Evolutionary conservation across 148 eudicot genomes (phyloP), one percentile per base, ranked within the genome.

Genomic region (Cornus controversa): DNA sequence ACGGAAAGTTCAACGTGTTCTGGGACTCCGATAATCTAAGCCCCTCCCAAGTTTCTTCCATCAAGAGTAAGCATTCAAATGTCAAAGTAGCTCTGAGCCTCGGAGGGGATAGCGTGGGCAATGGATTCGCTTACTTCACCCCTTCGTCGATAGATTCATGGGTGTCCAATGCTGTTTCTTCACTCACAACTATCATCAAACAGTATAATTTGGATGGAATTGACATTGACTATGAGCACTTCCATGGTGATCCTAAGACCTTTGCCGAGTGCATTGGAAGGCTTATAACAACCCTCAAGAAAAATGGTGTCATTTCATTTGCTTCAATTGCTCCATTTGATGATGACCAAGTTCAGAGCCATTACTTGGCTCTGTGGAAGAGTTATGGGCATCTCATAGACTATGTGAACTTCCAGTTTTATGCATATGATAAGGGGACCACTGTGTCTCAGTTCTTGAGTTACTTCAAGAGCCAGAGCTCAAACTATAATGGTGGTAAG

Each of bases 381-480:
- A 74, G 71, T 20, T 78, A 84, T 67, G 81, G 81, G 1, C 57
- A 70, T 70, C 47, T 80, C 28, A 84, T 84, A 5, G 86, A 84
- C 74, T 81, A 84, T 40, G 86, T 84, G 4, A 84, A 84, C 69
- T 84, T 84, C 36, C 84, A 84, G 24, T 84, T 80, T 27, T 85
- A 80, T 7, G 86, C 81, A 0, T 84, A 84, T 14, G 77, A 40
- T 2, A 22, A 69, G 31, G 72, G 73, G 13, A 77, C 72, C 6
- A 74, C 36, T 20, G 73, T 81, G 22, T 10, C 84, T 2, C 81
- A 78, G 25, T 84, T 81, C 31, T 2, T 84, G 25, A 27, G 75
- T 1, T 60, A 74, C 42, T 80, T 65, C 36, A 34, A 58, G 5
- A 67, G 27, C 0, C 86, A 84, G 57, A 71, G 71, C 18, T 54